Base-by-base conservation (phyloP, 371 early-diverging fungal species). In the Zancudomyces culisetae region DNA sequence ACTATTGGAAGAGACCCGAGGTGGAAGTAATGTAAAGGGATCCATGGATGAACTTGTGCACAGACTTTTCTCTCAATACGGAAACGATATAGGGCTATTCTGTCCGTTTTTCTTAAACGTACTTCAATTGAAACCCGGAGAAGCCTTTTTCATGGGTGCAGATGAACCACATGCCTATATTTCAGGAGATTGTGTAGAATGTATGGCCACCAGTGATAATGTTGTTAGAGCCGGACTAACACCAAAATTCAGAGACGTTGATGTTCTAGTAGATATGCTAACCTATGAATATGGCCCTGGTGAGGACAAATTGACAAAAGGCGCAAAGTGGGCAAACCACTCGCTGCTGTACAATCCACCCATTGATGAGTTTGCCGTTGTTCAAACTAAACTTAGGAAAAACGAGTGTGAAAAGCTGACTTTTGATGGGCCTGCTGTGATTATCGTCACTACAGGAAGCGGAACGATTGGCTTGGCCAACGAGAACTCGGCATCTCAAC, bases 191-290 rank as follows among this genome's bases (percentile, higher is more conserved):
- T 90, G 88, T 66, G 76, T 95, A 42, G 98, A 97, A 67, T 95
- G 94, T 65, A 97, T 97, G 98, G 96, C 98, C 2, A 78, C 92
- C 3, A 83, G 83, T 51, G 98, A 97, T 66, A 97, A 97, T 61
- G 98, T 97, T 0, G 88, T 97, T 2, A 83, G 98, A 27, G 87
- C 95, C 2, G 98, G 98, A 3, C 64, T 97, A 50, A 97, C 98
- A 6, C 98, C 98, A n/a, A 97, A 97, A 68, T 85, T 89, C 66
- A 89, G 90, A 70, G 96, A 97, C 66, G 94, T 97, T 20, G 70
- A 78, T 20, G 90, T 91, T 2, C 73, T 97, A 22, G 80, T 87
- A 0, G 62, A 75, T 20, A 95, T 94, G 92, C 72, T 95, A 43
- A 91, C 96, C 8, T 97, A 93, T 61, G 78, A 79, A 53, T 72